A percentile compares a stretch with the other conserved stretches of the same genome.
phyloP scores from a whole-genome alignment of 371 early-diverging fungal species.

The Haplosporangium sp. region DNA sequence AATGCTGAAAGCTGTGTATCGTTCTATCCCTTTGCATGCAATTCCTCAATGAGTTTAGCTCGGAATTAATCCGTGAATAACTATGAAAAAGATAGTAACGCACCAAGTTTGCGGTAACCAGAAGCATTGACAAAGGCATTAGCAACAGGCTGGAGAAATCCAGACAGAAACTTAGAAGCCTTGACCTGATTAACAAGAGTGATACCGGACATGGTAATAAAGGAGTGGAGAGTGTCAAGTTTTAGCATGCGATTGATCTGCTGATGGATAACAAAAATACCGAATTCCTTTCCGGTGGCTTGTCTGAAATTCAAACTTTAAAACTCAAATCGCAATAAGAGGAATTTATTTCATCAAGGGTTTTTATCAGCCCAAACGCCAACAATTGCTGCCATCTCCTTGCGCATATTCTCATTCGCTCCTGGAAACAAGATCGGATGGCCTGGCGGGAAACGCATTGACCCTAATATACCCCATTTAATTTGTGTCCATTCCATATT shows the following conservation, averaged over 20 bases:
- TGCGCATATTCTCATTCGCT: conserved; percentile 30
- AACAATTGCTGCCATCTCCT: conserved; percentile 29
- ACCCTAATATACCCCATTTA: conserved; percentile 45
- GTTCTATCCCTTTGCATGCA: too few species aligned
- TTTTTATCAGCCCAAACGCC: conserved; percentile 22
- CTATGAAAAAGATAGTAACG: conserved; percentile 8
- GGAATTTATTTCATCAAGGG: neutral
- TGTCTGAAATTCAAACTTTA: too few species aligned
- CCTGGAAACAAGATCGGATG: conserved; percentile 53
- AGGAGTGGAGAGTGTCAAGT: conserved; percentile 2
- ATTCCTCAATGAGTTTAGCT: too few species aligned
- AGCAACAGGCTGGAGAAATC: conserved; percentile 78
- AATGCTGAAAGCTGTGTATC: too few species aligned
- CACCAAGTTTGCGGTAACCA: conserved; percentile 86
- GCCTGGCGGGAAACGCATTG: conserved; percentile 54
- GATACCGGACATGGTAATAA: conserved; percentile 54
- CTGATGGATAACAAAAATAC: too few species aligned
- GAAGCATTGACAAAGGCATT: conserved; percentile 79
- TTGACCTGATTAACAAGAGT: conserved; percentile 63
- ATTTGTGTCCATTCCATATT: conserved; percentile 50
- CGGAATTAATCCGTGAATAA: too few species aligned
- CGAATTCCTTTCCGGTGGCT: too few species aligned
- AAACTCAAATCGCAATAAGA: too few species aligned
- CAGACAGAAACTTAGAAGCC: conserved; percentile 71
- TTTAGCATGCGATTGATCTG: too few species aligned